These are phyloP conservation scores for Ustulina deusta DNA, from an alignment of 2,329 filamentous ascomycete genomes.

Conservation along the genomic window DNA sequence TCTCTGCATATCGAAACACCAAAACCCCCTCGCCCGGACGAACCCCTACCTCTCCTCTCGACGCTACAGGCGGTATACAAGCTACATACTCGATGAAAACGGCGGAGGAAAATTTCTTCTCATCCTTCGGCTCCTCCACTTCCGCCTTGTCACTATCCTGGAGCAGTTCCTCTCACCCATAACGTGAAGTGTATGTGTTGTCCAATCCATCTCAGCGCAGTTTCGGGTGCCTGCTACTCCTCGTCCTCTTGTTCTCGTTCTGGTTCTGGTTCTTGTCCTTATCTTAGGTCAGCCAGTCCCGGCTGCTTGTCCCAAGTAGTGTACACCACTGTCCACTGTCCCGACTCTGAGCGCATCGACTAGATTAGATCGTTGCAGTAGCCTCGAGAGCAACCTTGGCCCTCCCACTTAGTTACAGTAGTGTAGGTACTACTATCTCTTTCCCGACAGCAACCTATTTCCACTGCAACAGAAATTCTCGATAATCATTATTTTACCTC, in stretches of 20 bases:
- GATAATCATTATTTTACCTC: background rate
- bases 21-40: constrained; percentile 25
- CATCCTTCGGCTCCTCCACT: constrained; percentile 44
- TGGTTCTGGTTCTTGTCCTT: constrained; percentile 9
- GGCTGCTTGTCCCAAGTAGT: constrained; percentile 18
- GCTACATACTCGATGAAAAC: constrained; percentile 15
- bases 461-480: background rate
- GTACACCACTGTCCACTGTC: constrained; percentile 2
- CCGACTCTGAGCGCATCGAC: constrained; percentile 18
- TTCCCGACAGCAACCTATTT: constrained; percentile 3
- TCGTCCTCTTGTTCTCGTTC: constrained; percentile 4
- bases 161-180: constrained; percentile 27
- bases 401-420: constrained; percentile 4
- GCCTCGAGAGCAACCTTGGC: constrained; percentile 22
- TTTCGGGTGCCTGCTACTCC: constrained; percentile 24
- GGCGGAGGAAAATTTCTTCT: constrained; percentile 31
- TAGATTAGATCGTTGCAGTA: constrained; percentile 16
- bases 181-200: constrained; percentile 21
- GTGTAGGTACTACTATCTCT: background rate
- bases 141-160: constrained; percentile 43
- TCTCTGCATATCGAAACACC: constrained; percentile 28
- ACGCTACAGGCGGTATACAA: constrained; percentile 4
- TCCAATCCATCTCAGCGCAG: constrained; percentile 9
- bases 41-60: constrained; percentile 14
- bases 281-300: constrained; percentile 20